phyloP scores from a whole-genome alignment of 768 basidiomycete genomes.

The Lenzites betulinus region DNA sequence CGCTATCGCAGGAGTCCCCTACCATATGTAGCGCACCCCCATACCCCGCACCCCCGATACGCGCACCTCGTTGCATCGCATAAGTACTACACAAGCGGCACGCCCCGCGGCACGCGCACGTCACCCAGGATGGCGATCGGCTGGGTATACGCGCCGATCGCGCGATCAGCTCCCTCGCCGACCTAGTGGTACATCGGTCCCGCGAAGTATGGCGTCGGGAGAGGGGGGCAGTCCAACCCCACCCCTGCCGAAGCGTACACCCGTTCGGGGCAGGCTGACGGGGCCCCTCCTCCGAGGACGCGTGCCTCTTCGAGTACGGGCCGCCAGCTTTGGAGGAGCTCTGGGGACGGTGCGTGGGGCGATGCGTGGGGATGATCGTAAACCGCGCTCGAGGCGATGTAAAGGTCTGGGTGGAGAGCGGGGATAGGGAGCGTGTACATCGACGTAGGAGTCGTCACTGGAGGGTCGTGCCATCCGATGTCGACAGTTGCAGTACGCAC shows the following conservation, averaged over 20 bases:
- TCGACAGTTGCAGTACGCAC: not conserved
- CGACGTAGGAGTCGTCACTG: not conserved
- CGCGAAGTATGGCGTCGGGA: constrained; percentile 14
- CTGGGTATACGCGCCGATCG: not conserved
- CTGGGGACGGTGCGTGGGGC: constrained; percentile 6
- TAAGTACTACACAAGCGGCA: constrained; percentile 7
- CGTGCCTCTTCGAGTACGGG: constrained; percentile 7
- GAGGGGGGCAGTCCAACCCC: constrained; percentile 1
- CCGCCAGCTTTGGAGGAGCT: constrained; percentile 11
- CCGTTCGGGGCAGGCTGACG: not conserved
- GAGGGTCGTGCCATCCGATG: constrained; percentile 7
- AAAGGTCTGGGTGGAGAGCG: constrained; percentile 8
- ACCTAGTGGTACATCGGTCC: constrained; percentile 13
- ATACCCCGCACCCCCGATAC: not conserved
- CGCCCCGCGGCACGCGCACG: not conserved
- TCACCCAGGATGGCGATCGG: not conserved
- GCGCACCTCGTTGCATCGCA: not conserved
- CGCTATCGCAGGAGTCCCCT: not conserved
- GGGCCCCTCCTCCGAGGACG: not conserved
- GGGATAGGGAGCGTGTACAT: constrained; percentile 6
- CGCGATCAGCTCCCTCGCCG: not conserved
- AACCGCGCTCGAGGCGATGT: constrained; percentile 7
- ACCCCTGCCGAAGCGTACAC: not conserved
- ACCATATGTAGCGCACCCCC: not conserved
- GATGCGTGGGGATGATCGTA: not conserved